Evolutionary conservation across 2,329 filamentous ascomycete species (phyloP).

Genomic region (Teratosphaeria pseudoeucalypti): DNA sequence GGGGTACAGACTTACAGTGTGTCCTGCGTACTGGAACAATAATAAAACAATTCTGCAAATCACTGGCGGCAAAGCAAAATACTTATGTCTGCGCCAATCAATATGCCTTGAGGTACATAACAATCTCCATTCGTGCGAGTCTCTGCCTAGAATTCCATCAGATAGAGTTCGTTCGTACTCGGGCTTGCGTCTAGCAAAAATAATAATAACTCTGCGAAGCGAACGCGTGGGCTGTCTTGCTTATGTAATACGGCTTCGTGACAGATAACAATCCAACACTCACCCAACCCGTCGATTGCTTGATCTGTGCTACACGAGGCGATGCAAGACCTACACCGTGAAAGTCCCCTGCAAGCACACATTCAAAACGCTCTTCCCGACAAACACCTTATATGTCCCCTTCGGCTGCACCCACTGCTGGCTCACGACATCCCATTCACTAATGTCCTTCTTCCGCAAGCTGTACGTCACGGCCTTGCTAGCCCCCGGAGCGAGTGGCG

Average conservation of each 20-base stretch:
- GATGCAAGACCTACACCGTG: not conserved
- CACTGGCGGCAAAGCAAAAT: too few relatives aligned
- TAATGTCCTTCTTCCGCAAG: constrained; percentile 12
- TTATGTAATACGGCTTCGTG: too few relatives aligned
- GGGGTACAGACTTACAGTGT: too few relatives aligned
- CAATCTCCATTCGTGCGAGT: too few relatives aligned
- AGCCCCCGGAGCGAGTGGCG: constrained; percentile 12
- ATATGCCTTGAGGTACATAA: too few relatives aligned
- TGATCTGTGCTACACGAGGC: not conserved
- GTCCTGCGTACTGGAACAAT: too few relatives aligned
- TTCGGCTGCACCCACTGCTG: constrained; percentile 9
- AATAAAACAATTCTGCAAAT: too few relatives aligned
- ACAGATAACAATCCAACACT: too few relatives aligned
- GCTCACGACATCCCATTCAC: constrained; percentile 12
- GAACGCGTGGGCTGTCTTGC: not conserved
- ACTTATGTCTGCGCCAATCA: too few relatives aligned
- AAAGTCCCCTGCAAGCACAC: not conserved
- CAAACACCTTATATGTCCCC: constrained; percentile 11
- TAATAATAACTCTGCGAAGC: not conserved
- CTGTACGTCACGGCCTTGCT: constrained; percentile 9
- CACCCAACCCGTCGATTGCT: not conserved
- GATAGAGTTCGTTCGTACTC: not conserved
- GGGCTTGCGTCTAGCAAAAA: not conserved
- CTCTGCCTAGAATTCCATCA: not conserved
- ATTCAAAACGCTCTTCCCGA: constrained; percentile 10